These are phyloP conservation scores for Curvularia lunata DNA, from an alignment of 2,329 filamentous ascomycete genomes.

Conservation along the genomic window DNA sequence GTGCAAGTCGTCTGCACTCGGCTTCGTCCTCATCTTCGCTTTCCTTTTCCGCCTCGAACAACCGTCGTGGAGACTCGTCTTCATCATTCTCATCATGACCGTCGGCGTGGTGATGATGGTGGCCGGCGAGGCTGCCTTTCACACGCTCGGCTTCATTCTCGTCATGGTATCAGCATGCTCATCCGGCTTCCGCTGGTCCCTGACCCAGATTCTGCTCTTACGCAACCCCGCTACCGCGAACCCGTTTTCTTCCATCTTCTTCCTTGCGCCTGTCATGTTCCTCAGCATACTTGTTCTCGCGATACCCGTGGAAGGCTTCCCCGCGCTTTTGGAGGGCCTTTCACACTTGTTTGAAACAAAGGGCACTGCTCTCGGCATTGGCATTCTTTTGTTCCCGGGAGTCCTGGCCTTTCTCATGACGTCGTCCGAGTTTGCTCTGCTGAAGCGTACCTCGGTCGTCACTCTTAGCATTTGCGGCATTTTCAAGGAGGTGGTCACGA, in stretches of 20 bases:
- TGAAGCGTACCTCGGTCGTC: constrained; percentile 94
- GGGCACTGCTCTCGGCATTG: constrained; percentile 69
- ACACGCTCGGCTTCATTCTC: constrained; percentile 83
- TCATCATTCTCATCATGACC: constrained; percentile 92
- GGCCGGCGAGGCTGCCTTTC: constrained; percentile 89
- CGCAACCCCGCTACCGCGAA: constrained; percentile 95
- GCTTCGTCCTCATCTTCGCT: constrained; percentile 93
- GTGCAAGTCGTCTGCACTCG: constrained; percentile 97
- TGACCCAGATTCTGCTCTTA: constrained; percentile 95
- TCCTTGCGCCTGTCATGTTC: constrained; percentile 98
- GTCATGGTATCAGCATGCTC: constrained; percentile 95
- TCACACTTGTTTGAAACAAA: constrained; percentile 68
- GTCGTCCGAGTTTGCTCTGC: constrained; percentile 89
- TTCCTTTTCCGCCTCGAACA: constrained; percentile 91
- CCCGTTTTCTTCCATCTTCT: constrained; percentile 96
- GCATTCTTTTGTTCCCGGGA: constrained; percentile 87
- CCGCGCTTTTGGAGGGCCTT: constrained; percentile 70
- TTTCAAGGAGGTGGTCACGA: constrained; percentile 98
- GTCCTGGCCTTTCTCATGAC: constrained; percentile 96
- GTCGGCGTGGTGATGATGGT: constrained; percentile 97
- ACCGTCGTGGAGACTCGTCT: constrained; percentile 82
- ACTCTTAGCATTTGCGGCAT: constrained; percentile 96
- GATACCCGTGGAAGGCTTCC: constrained; percentile 82
- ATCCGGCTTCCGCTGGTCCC: constrained; percentile 94
- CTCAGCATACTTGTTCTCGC: constrained; percentile 78